These are phyloP conservation scores for Blakeslea trispora DNA, from an alignment of 371 early-diverging fungal genomes.

Conservation along the genomic window DNA sequence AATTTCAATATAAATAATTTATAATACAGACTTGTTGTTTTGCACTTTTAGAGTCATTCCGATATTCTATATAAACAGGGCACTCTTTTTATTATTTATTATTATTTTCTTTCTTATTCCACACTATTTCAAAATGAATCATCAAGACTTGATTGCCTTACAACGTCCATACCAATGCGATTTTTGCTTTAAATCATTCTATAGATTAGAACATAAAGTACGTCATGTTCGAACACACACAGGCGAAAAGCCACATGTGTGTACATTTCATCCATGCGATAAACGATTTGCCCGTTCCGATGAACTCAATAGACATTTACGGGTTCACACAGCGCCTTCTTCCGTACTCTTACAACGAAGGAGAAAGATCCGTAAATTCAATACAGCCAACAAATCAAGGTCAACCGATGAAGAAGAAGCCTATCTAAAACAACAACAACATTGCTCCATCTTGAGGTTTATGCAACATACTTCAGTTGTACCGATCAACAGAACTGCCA, in stretches of 20 bases:
- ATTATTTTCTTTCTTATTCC: conserved; percentile 10
- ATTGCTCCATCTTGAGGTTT: conserved; percentile 48
- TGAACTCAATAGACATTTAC: conserved; percentile 79
- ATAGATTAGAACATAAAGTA: conserved; percentile 74
- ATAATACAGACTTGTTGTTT: background rate
- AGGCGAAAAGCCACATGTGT: conserved; percentile 84
- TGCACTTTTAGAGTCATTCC: background rate
- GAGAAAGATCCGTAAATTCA: conserved; percentile 20
- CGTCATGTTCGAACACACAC: conserved; percentile 90
- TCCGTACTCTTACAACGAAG: conserved; percentile 21
- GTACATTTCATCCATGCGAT: conserved; percentile 71
- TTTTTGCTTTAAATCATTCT: conserved; percentile 73
- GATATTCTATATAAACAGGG: background rate
- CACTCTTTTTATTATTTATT: conserved; percentile 6
- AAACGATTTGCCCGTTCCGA: conserved; percentile 87
- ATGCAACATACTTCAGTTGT: conserved; percentile 19
- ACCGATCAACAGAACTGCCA: background rate
- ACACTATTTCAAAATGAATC: background rate
- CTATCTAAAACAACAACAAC: conserved; percentile 48
- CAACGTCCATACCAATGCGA: conserved; percentile 69
- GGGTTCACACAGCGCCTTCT: conserved; percentile 57
- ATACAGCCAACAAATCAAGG: conserved; percentile 8
- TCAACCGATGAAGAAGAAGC: conserved; percentile 43
- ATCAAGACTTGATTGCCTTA: conserved; percentile 2
- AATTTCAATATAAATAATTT: background rate